Evolutionary conservation across 2,329 filamentous ascomycete genomes (phyloP), one percentile per base, ranked within the genome.

Genomic region (Fusarium penzigii): DNA sequence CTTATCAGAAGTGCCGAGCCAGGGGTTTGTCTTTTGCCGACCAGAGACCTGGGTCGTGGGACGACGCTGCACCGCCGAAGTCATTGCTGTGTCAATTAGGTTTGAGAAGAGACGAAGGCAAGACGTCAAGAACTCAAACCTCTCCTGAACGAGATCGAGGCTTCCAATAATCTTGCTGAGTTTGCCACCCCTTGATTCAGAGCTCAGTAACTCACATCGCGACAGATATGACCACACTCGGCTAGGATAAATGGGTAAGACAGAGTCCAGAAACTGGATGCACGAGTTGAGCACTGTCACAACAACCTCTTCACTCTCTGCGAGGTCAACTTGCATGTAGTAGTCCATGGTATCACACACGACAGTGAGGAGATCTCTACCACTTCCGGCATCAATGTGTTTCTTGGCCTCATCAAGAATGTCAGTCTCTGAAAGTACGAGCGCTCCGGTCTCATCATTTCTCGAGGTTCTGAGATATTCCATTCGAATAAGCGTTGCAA

Each of bases 221-320:
- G 87, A 85, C 63, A 99, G 81, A 68, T 93, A 90, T 4, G 93
- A 92, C 92, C 94, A 97, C 6, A 96, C 86, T 53, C 92, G 82
- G 51, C 88, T 89, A 1, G 94, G 93, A 46, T 88, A 84, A n/a
- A 82, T 88, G 62, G 81, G 78, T 25, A 94, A 72, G 16, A 95
- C 75, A 3, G 87, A 84, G 60, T 88, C 82, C 38, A 96, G 75
- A 64, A 97, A 97, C 48, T 91, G 87, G 17, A 92, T 73, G 67
- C 91, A 96, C 20, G 89, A 84, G 11, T 78, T 76, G 50, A 87
- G 70, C 44, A 92, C 80, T 2, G 87, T 78, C 29, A 95, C 78
- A 36, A 85, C 82, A 40, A 86, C 73, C 11, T 84, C 82, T 39
- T 86, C 84, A n/a, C 82, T 79, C 38, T 80, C 76, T 13, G 71